Evolutionary conservation across 192 early-diverging fungal species (phyloP).

Genomic region (Pecoramyces ruminantium): DNA sequence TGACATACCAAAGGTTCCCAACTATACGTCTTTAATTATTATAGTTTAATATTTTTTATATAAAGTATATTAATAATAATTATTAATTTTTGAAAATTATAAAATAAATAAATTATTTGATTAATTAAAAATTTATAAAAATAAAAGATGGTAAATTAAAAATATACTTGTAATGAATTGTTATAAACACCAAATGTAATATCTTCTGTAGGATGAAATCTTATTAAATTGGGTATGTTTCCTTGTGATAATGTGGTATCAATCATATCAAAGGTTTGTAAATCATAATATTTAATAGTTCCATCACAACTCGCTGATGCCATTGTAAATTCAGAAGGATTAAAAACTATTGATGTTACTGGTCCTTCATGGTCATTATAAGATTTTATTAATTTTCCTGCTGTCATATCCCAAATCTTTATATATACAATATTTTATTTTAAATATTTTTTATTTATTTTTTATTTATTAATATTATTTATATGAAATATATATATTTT

Average conservation of each 20-base stretch:
- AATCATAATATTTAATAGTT: constrained; percentile 28
- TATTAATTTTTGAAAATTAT: too few relatives aligned
- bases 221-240: not conserved
- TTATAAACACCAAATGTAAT: not conserved
- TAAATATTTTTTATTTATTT: too few relatives aligned
- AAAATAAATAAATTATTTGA: too few relatives aligned
- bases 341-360: constrained; percentile 27
- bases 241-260: not conserved
- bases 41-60: too few relatives aligned
- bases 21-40: not conserved
- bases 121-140: too few relatives aligned
- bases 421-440: too few relatives aligned
- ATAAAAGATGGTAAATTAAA: too few relatives aligned
- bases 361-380: constrained; percentile 1
- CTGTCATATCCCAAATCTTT: constrained; percentile 7
- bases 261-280: constrained; percentile 29
- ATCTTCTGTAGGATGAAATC: not conserved
- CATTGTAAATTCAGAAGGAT: constrained; percentile 37
- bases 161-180: not conserved
- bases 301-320: constrained; percentile 17
- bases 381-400: constrained; percentile 1
- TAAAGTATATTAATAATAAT: too few relatives aligned
- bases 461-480: too few relatives aligned
- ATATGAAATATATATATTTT: too few relatives aligned
- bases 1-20: not conserved